A percentile compares a stretch with the other conserved stretches of the same genome.
Conservation (phyloP, 345 rosid genomes). For the Pseudoturritis turrita region DNA sequence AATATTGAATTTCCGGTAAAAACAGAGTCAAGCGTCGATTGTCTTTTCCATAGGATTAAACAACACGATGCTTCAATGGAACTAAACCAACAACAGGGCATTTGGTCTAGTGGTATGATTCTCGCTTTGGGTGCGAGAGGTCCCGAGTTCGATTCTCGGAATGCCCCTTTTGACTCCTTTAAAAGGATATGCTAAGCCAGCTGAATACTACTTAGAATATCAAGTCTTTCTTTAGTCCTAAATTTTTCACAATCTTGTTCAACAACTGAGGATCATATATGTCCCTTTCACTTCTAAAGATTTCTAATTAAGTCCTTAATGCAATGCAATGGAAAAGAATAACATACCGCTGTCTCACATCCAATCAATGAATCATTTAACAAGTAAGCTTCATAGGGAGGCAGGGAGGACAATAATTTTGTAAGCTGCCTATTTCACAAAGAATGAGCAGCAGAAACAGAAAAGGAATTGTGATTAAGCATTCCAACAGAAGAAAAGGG, state of each 20-base stretch:
- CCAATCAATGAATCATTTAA: neutral
- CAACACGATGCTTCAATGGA: neutral
- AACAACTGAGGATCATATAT: too few species aligned
- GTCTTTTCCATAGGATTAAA: neutral
- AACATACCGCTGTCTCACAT: neutral
- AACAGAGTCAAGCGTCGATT: neutral
- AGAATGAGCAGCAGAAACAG: neutral
- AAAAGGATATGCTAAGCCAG: neutral
- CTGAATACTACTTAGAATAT: neutral
- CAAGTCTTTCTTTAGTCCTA: neutral
- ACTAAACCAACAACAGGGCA: conserved; percentile 29
- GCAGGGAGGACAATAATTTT: neutral
- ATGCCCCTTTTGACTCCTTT: conserved; percentile 39
- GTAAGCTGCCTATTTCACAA: too few species aligned
- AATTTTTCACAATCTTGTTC: neutral
- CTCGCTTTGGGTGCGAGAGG: conserved; percentile 79
- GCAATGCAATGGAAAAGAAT: neutral
- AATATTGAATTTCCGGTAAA: neutral
- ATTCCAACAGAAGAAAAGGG: neutral
- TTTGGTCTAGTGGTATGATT: conserved; percentile 80
- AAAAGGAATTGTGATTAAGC: neutral
- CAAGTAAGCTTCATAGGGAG: neutral
- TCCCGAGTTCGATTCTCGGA: conserved; percentile 61
- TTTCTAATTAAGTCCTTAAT: neutral
- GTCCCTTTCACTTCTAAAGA: too few species aligned